Base-by-base conservation (phyloP, 306 rosid genomes). In the Prunus davidiana region DNA sequence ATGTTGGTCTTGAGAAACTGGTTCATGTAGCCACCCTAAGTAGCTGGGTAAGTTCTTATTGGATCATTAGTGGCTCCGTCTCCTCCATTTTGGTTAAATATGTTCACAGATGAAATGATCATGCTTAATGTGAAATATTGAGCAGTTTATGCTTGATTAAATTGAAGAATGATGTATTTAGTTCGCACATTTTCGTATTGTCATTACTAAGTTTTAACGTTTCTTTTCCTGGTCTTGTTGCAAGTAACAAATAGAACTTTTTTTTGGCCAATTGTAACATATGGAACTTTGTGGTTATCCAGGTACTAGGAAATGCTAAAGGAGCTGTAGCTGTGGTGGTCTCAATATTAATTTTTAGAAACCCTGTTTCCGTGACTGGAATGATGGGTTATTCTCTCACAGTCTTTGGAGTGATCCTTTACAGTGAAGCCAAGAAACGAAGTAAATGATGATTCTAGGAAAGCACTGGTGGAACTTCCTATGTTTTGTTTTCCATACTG, bases 311-410 rank as follows among this genome's bases (percentile, higher is more conserved):
- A 77, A 96, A 96, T 85, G 99, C 99, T 32, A 96, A 96, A 82
- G 99, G 99, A 13, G 99, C 99, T 45, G 99, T 93, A 51, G 99
- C 99, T 12, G 99, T 96, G 55, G 99, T 96, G 72, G 93, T 96
- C 80, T 96, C 99, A 12, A 96, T 96, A 75, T 85, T 93, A 66
- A 96, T 96, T 69, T 96, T 96, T 71, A 91, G 89, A 85, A 96
- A 96, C 78, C 99, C 99, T 7, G 99, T 96, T 10, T 96, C 99
- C 2, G 99, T 96, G 75, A 93, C 99, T 3, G 99, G 99, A 82
- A 96, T 96, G 99, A 76, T 89, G 73, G 99, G 99, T 67, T 96
- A 96, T 74, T 63, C 96, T 6, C 98, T 96, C 68, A 93, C 99
- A 8, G 99, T 96, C 24, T 30, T 85, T 7, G 99, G 99, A 85